Conservation (phyloP, 1,139 yeast species). For the Debaryomyces nepalensis region DNA sequence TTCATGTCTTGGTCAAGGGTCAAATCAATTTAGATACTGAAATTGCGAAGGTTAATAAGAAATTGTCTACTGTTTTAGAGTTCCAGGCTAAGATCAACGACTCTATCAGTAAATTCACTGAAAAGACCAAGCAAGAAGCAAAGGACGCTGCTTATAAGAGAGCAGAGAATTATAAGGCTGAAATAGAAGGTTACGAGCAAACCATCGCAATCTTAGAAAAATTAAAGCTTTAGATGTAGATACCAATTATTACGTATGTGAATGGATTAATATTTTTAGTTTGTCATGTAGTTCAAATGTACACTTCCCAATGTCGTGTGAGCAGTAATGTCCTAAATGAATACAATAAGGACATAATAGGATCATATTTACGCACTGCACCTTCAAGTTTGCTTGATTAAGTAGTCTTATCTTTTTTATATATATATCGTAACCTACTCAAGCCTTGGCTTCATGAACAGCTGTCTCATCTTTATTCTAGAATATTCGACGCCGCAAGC, state of each 20-base stretch:
- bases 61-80: constrained; percentile 67
- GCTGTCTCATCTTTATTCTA: background rate
- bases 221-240: constrained; percentile 56
- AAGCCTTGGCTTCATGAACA: background rate
- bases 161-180: constrained; percentile 76
- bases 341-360: background rate
- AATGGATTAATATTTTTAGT: constrained; percentile 5
- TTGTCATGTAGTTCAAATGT: background rate
- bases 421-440: background rate
- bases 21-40: constrained; percentile 92
- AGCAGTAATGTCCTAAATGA: no score
- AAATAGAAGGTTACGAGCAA: constrained; percentile 81
- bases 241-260: constrained; percentile 1
- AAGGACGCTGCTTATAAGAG: constrained; percentile 75
- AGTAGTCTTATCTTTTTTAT: no score
- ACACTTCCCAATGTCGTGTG: no score
- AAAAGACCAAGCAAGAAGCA: constrained; percentile 82
- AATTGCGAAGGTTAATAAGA: constrained; percentile 79
- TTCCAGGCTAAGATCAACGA: constrained; percentile 43
- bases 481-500: background rate
- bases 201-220: constrained; percentile 77
- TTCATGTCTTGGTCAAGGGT: constrained; percentile 91
- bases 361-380: background rate
- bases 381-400: no score
- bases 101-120: constrained; percentile 71